Conservation (phyloP, 257 asterid species). For the Jacaranda mimosifolia region DNA sequence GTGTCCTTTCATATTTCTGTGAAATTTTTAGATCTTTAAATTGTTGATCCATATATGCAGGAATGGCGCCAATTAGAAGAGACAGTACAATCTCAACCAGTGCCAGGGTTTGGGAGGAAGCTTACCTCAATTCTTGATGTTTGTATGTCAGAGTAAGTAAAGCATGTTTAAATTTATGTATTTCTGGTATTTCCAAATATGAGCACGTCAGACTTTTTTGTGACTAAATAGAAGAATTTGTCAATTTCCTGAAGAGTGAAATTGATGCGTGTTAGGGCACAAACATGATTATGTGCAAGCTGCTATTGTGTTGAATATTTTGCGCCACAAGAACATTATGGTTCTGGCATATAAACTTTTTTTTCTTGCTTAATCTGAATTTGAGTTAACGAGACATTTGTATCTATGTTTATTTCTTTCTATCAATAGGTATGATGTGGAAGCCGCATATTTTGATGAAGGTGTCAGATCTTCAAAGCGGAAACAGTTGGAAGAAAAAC, state of each 20-base stretch:
- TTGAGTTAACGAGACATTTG: conserved; percentile 23
- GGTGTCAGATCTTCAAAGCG: conserved; percentile 81
- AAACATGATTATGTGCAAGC: conserved; percentile 7
- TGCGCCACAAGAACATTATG: not conserved
- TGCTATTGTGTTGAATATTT: conserved; percentile 20
- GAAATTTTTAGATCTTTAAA: conserved; percentile 19
- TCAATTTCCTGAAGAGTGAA: conserved; percentile 22
- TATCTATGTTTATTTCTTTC: conserved; percentile 17
- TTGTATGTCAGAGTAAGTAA: conserved; percentile 61
- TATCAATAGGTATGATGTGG: conserved; percentile 75
- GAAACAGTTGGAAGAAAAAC: conserved; percentile 89
- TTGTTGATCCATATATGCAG: conserved; percentile 43
- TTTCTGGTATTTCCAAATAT: conserved; percentile 26
- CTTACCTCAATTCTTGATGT: conserved; percentile 56
- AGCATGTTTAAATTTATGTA: conserved; percentile 24
- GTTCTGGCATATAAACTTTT: too few species aligned
- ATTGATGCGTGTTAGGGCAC: conserved; percentile 15
- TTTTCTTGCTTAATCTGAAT: not conserved
- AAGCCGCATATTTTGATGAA: conserved; percentile 94
- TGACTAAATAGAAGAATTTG: conserved; percentile 36
- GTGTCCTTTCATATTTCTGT: conserved; percentile 5
- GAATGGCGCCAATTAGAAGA: conserved; percentile 70
- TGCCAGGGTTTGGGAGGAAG: conserved; percentile 71
- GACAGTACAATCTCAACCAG: conserved; percentile 57
- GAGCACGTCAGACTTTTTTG: conserved; percentile 43